Evolutionary conservation across 2,329 filamentous ascomycete genomes (phyloP).

Genomic region (Cladosporium sp.): DNA sequence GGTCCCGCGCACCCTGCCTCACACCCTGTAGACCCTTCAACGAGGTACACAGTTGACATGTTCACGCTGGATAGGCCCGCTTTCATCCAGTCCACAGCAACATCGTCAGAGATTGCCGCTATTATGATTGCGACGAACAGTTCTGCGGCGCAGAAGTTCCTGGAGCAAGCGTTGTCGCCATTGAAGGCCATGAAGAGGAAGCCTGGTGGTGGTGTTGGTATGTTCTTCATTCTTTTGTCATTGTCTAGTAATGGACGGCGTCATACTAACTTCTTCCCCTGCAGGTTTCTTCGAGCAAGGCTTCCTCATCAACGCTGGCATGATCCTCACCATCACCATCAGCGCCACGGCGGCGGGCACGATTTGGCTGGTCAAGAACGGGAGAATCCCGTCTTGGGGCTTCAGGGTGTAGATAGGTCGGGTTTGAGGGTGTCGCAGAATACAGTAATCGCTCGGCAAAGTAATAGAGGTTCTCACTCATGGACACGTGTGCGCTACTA

Average conservation of each 20-base stretch:
- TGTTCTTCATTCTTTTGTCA: neutral
- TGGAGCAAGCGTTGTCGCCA: conserved; percentile 27
- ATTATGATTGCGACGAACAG: conserved; percentile 23
- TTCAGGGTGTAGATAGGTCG: neutral
- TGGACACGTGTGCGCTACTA: neutral
- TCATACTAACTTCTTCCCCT: neutral
- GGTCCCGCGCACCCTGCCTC: conserved; percentile 40
- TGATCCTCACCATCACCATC: conserved; percentile 34
- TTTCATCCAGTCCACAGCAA: conserved; percentile 30
- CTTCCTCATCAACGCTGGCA: conserved; percentile 40
- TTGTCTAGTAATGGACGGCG: neutral
- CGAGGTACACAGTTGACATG: conserved; percentile 47
- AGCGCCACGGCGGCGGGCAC: conserved; percentile 24
- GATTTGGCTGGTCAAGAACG: conserved; percentile 27
- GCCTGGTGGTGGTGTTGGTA: conserved; percentile 39
- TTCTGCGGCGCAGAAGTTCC: conserved; percentile 25
- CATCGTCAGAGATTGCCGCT: conserved; percentile 15
- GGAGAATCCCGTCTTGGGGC: conserved; percentile 14
- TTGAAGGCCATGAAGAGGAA: conserved; percentile 38
- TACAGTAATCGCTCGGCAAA: neutral
- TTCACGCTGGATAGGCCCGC: conserved; percentile 52
- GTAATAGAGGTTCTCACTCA: neutral
- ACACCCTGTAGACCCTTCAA: conserved; percentile 31
- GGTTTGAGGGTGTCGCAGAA: neutral
- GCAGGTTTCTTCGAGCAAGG: conserved; percentile 42